phyloP scores from a whole-genome alignment of 2,329 filamentous ascomycete species.

The Talaromyces piceae region DNA sequence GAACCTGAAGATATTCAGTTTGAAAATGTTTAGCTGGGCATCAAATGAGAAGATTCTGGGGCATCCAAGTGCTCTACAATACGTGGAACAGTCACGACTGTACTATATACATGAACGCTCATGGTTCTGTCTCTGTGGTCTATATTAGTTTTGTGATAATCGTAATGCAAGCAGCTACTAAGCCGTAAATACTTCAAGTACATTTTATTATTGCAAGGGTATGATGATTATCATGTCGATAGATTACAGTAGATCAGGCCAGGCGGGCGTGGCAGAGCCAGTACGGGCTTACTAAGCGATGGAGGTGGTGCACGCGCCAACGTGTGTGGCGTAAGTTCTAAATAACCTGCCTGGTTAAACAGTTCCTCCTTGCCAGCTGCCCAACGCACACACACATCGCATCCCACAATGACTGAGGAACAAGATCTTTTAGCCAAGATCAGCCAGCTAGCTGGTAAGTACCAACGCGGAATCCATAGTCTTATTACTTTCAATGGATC shows the following conservation, averaged over 20 bases:
- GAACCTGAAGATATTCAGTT: conserved; percentile 64
- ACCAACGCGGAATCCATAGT: conserved; percentile 18
- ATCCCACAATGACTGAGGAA: conserved; percentile 44
- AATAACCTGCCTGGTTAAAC: background rate
- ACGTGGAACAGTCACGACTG: background rate
- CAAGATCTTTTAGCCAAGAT: conserved; percentile 50
- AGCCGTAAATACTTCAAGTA: no score
- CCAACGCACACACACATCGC: background rate
- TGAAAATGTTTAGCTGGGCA: conserved; percentile 63
- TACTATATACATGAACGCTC: background rate
- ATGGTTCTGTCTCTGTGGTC: no score
- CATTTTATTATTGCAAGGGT: no score
- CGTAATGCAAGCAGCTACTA: no score
- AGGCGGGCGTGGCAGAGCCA: no score
- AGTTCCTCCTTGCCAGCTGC: background rate
- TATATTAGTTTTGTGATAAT: no score
- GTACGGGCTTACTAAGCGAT: no score
- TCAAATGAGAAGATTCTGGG: conserved; percentile 19
- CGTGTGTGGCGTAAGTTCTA: background rate
- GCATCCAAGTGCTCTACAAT: background rate
- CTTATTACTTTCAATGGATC: conserved; percentile 33
- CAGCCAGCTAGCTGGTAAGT: conserved; percentile 50
- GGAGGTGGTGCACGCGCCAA: no score
- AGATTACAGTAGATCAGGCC: no score
- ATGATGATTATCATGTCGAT: no score